Evolutionary conservation across 495 filamentous ascomycete species (phyloP).

Genomic region (Ramalina peruviana): DNA sequence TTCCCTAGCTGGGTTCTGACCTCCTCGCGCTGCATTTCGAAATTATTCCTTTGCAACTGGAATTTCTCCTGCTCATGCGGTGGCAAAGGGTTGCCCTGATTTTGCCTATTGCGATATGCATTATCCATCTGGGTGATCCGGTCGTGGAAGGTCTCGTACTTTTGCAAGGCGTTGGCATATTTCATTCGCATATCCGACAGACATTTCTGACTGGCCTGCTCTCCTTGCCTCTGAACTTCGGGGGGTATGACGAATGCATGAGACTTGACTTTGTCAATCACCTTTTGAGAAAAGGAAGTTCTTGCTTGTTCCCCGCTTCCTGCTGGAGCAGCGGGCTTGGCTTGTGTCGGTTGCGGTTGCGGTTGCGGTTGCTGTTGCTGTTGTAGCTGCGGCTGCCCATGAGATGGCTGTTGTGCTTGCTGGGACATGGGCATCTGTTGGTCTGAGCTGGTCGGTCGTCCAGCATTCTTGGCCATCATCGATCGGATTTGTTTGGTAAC

Average conservation of each 20-base stretch:
- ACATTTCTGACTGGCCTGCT: slow-evolving; percentile 27
- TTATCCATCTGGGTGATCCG: slow-evolving; percentile 17
- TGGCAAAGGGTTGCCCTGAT: slow-evolving; percentile 22
- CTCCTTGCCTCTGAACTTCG: slow-evolving; percentile 16
- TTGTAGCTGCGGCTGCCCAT: neutral
- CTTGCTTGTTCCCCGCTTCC: neutral
- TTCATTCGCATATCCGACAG: slow-evolving; percentile 38
- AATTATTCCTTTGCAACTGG: neutral
- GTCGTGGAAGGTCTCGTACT: slow-evolving; percentile 31
- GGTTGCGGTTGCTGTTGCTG: slow-evolving; percentile 1
- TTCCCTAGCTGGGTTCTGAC: slow-evolving; percentile 32
- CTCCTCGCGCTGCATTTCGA: slow-evolving; percentile 31
- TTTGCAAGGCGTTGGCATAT: slow-evolving; percentile 39
- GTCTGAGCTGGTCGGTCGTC: slow-evolving; percentile 9
- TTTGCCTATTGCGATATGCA: slow-evolving; percentile 26
- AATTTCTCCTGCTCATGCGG: neutral
- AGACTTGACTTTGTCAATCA: slow-evolving; percentile 27
- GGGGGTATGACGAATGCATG: slow-evolving; percentile 35
- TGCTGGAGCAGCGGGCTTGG: neutral
- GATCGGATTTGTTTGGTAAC: slow-evolving; percentile 31
- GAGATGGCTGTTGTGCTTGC: slow-evolving; percentile 1
- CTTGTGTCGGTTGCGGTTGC: neutral
- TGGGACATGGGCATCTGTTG: slow-evolving; percentile 3
- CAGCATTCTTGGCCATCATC: slow-evolving; percentile 9
- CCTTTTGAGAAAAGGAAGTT: slow-evolving; percentile 6